These are phyloP conservation scores for Boletus tomentosulus DNA, from an alignment of 768 basidiomycete genomes.

Conservation along the genomic window DNA sequence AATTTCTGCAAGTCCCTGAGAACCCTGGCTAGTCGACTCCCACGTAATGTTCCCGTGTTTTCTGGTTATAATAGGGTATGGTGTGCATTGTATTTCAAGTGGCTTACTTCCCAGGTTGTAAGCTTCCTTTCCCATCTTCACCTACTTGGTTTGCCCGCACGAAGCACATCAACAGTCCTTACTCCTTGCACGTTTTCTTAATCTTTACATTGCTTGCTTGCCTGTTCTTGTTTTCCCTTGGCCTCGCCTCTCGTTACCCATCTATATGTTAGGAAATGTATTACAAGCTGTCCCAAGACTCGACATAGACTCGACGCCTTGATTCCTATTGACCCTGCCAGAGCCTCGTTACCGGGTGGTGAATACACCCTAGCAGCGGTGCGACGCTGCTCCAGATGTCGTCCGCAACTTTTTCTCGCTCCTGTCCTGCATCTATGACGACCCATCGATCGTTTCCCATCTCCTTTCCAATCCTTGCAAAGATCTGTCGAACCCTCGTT, in stretches of 20 bases:
- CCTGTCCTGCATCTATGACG: conserved; percentile 53
- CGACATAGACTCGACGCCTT: conserved; percentile 3
- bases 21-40: neutral
- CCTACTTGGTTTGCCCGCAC: conserved; percentile 9
- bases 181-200: conserved; percentile 7
- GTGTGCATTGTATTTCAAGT: conserved; percentile 15
- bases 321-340: conserved; percentile 36
- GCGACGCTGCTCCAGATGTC: conserved; percentile 54
- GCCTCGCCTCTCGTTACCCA: conserved; percentile 18
- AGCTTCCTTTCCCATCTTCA: conserved; percentile 7
- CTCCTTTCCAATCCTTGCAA: conserved; percentile 54
- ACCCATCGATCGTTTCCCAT: conserved; percentile 48
- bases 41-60: conserved; percentile 3
- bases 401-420: conserved; percentile 44
- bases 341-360: conserved; percentile 43
- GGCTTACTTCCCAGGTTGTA: conserved; percentile 14
- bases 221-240: conserved; percentile 7
- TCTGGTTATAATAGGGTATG: conserved; percentile 13
- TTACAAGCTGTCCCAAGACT: conserved; percentile 12
- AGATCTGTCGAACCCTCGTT: conserved; percentile 54
- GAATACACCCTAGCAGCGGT: conserved; percentile 36
- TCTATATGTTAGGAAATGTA: conserved; percentile 27
- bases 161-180: conserved; percentile 10
- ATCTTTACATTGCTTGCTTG: conserved; percentile 3
- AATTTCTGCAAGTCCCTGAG: conserved; percentile 51